phyloP scores from a whole-genome alignment of 1,284 basidiomycete species.

The Calocybe gambosa region DNA sequence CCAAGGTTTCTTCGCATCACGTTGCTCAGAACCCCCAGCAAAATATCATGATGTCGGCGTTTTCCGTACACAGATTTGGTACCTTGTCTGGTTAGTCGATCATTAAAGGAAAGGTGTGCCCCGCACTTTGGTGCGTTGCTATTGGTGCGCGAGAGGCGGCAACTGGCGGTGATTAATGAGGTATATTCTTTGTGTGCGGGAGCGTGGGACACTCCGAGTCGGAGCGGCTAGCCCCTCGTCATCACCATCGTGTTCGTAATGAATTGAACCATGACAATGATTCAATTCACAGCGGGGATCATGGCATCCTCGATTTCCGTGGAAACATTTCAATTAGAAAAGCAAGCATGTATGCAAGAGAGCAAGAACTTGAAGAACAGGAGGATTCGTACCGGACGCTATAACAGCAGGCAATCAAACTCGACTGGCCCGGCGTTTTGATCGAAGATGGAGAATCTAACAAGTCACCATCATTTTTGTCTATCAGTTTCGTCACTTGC shows the following conservation, averaged over 20 bases:
- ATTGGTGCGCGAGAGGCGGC: constrained; percentile 8
- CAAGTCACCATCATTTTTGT: constrained; percentile 12
- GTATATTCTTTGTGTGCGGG: neutral
- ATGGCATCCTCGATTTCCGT: constrained; percentile 4
- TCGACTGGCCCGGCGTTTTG: constrained; percentile 2
- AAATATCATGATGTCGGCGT: constrained; percentile 8
- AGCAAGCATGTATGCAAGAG: neutral
- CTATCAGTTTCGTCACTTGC: constrained; percentile 9
- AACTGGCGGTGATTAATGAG: constrained; percentile 5
- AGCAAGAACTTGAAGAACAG: neutral
- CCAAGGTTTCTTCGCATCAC: constrained; percentile 10
- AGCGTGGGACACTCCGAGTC: constrained; percentile 11
- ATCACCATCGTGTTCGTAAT: neutral
- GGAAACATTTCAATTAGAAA: neutral
- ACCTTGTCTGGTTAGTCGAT: constrained; percentile 7
- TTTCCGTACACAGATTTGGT: constrained; percentile 4
- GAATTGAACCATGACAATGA: neutral
- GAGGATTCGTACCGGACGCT: neutral
- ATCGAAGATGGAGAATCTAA: constrained; percentile 9
- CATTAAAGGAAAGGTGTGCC: constrained; percentile 8
- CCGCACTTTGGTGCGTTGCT: constrained; percentile 6
- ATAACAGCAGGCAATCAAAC: constrained; percentile 11
- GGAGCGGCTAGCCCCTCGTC: constrained; percentile 3
- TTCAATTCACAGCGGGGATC: neutral
- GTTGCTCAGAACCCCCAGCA: constrained; percentile 4